Evolutionary conservation across 164 flowering plant species (phyloP), one percentile per base, ranked within the genome.

Genomic region (Vitis riparia): DNA sequence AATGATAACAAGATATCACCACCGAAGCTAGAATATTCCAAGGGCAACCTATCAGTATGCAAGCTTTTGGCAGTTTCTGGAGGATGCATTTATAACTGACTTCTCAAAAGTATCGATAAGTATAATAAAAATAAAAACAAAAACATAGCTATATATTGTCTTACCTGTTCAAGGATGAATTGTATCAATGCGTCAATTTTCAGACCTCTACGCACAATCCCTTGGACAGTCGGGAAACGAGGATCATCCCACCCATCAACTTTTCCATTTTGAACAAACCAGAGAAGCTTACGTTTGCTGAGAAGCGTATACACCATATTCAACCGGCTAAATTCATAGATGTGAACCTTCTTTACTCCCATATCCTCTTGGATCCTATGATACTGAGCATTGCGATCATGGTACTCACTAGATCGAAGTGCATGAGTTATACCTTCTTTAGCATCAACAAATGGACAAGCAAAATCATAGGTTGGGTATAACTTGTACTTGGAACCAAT

Each of bases 211-310:
- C 97, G 97, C 13, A 90, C 93, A 63, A 95, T 93, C 59, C 99
- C 98, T 75, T 90, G 98, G 56, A 95, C 98, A 49, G 98, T 95
- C 1, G 94, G 98, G 78, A 95, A 95, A 30, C 97, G 93, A 72
- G 98, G 86, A 85, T 95, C 99, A 79, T 95, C 97, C 99, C 99
- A 95, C n/a, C 99, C 94, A 55, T 91, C 96, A 66, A 95, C 99
- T 79, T 81, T 86, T 15, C 94, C 98, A 73, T 93, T 86, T 61
- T 90, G 86, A 58, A 95, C 99, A 80, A 95, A 95, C 96, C 98
- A 95, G 8, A 91, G 87, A 77, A 92, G 97, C 82, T 94, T 92
- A 6, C 99, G 91, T 83, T 94, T 94, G 81, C 99, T 95, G 44
- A 95, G 89, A 78, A 95, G 92, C 15, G 99, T 95, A 67, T 95